These are phyloP conservation scores for Hypoxylon crocopeplum DNA, from an alignment of 495 filamentous ascomycete genomes.

Conservation along the genomic window DNA sequence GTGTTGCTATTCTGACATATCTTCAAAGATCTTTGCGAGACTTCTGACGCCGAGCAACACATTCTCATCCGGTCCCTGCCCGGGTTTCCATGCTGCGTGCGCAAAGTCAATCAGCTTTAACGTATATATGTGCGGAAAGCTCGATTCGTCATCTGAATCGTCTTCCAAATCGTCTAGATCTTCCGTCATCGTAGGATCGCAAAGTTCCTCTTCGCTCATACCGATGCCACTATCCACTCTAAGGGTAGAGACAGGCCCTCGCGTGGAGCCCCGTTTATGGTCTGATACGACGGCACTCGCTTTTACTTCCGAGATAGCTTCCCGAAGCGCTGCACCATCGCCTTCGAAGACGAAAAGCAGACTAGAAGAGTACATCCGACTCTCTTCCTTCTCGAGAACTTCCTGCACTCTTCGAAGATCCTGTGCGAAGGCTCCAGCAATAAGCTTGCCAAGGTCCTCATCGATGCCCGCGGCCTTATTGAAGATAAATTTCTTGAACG, in stretches of 20 bases:
- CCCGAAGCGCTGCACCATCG: constrained; percentile 70
- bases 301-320: constrained; percentile 69
- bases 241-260: constrained; percentile 35
- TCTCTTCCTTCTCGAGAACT: constrained; percentile 77
- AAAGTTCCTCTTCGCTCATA: constrained; percentile 47
- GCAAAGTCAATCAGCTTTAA: constrained; percentile 97
- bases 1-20: constrained; percentile 59
- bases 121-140: constrained; percentile 74
- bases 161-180: constrained; percentile 58
- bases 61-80: constrained; percentile 89
- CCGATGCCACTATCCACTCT: constrained; percentile 55
- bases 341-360: constrained; percentile 93
- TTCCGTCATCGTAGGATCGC: constrained; percentile 19
- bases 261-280: constrained; percentile 41
- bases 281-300: constrained; percentile 39
- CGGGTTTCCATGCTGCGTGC: constrained; percentile 86
- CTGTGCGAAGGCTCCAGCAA: constrained; percentile 68
- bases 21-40: constrained; percentile 71
- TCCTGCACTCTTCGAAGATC: constrained; percentile 71
- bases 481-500: constrained; percentile 78
- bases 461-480: constrained; percentile 66
- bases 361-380: constrained; percentile 92
- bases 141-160: constrained; percentile 65
- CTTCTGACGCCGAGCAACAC: constrained; percentile 76
- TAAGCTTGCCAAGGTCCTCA: constrained; percentile 56